phyloP scores from a whole-genome alignment of 306 rosid species.

The Quercus cerris region DNA sequence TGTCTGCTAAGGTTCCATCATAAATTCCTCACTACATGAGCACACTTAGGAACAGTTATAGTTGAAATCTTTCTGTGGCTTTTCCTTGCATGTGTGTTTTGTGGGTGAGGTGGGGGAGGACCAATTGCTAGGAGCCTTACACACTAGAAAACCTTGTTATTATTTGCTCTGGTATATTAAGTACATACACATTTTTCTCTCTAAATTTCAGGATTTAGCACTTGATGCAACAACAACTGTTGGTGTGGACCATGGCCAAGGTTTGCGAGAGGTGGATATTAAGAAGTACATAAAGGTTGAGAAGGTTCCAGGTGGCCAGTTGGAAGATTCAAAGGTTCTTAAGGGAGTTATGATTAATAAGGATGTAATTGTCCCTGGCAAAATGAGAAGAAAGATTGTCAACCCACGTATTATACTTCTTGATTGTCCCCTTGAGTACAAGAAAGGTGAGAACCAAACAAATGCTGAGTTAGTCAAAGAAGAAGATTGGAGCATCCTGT shows the following conservation, averaged over 20 bases:
- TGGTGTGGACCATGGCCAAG: slow-evolving; percentile 89
- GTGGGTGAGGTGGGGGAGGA: no score
- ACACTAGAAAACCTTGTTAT: no score
- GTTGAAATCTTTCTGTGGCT: no score
- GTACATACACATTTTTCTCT: no score
- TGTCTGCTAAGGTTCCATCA: no score
- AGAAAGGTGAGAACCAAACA: slow-evolving; percentile 94
- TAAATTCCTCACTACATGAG: no score
- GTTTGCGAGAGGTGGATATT: slow-evolving; percentile 84
- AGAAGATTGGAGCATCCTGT: slow-evolving; percentile 85
- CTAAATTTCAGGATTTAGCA: slow-evolving; percentile 64
- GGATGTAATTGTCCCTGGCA: slow-evolving; percentile 90
- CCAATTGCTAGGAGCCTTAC: no score
- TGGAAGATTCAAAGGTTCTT: slow-evolving; percentile 83
- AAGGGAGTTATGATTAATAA: slow-evolving; percentile 90
- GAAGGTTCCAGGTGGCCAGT: slow-evolving; percentile 93
- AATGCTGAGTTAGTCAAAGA: slow-evolving; percentile 88
- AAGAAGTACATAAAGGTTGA: slow-evolving; percentile 94
- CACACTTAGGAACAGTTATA: no score
- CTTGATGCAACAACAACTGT: slow-evolving; percentile 86
- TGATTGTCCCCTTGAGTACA: slow-evolving; percentile 86
- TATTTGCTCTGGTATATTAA: no score
- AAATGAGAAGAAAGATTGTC: slow-evolving; percentile 92
- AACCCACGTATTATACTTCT: slow-evolving; percentile 90
- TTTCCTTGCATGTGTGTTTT: no score